A percentile compares a stretch with the other conserved stretches of the same genome.
Conservation (phyloP, 768 basidiomycete species). For the Tulasnella calospora region DNA sequence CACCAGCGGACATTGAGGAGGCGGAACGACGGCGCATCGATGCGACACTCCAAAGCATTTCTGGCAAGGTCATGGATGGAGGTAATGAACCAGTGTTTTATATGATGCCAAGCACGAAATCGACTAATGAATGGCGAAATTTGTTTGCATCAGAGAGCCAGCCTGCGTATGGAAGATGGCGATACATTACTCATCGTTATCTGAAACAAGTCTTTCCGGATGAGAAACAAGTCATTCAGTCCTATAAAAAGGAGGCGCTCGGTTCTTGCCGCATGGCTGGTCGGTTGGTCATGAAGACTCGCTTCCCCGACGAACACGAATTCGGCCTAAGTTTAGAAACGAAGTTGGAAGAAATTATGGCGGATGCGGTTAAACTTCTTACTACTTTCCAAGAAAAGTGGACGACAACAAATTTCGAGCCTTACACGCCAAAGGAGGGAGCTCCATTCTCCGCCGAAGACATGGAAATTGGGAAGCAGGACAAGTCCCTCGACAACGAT, state of each 20-base stretch:
- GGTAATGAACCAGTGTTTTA: not conserved
- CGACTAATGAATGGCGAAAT: not conserved
- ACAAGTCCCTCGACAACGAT: not conserved
- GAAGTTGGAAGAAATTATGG: not conserved
- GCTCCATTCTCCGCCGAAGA: not conserved
- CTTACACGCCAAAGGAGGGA: not conserved
- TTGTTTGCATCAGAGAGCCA: not conserved
- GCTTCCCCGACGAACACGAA: conserved; percentile 35
- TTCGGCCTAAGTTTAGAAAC: not conserved
- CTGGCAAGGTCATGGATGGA: not conserved
- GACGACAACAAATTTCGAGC: not conserved
- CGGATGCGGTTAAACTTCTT: not conserved
- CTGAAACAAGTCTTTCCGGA: not conserved
- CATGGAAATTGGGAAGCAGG: not conserved
- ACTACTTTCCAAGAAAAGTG: not conserved
- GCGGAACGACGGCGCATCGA: too few relatives aligned
- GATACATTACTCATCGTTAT: not conserved
- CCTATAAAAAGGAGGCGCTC: not conserved
- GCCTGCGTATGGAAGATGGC: not conserved
- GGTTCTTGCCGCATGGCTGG: conserved; percentile 39
- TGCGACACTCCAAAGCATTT: not conserved
- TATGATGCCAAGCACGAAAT: too few relatives aligned
- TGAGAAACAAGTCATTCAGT: not conserved
- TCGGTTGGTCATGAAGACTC: conserved; percentile 58
- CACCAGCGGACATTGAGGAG: not conserved